Evolutionary conservation across 169 alveolate genomes (phyloP), one percentile per base, ranked within the genome.

Genomic region (Plasmodium billcollinsi): DNA sequence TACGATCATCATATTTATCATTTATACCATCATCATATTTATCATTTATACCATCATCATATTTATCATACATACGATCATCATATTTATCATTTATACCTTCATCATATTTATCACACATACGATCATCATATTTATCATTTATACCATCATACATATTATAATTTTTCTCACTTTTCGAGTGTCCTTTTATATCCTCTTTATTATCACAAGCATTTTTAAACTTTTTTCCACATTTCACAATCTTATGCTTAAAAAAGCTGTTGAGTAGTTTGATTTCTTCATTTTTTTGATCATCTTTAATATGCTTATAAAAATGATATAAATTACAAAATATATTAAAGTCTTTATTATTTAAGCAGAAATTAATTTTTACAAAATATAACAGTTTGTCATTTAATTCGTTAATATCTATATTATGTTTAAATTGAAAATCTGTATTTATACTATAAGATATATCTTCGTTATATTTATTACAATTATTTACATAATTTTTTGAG

Each of bases 221-320:
- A 33, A 33, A 33, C 45, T 33, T 33, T 6, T 6, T 33, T 62
- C 33, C 86, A 39, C 26, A 43, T 29, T 7, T 33, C 0, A 33
- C 45, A 33, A 33, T 5, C 9, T 54, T 20, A 45, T 74, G 33
- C 73, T 88, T 89, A 63, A 91, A 83, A 62, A 73, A 70, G 7
- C 59, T 43, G 47, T 76, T 52, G 24, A 71, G 83, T 24, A 73
- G 43, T 18, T 58, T 56, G 33, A 72, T 74, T 33, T 85, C 72
- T n/a, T 74, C 76, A 5, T 74, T 45, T 15, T 45, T 88, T 4
- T 91, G 66, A 49, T 86, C 78, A 74, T 74, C 94, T 52, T 47
- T 67, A 39, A 85, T 45, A 73, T 85, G 88, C 5, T 58, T 61
- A 47, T 73, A 85, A 54, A 85, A 85, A 21, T 43, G 52, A 62